Percentiles rank a stretch among this genome's conserved stretches.
Evolutionary conservation across 2,329 filamentous ascomycete genomes (phyloP).

Genomic region (Nemania bipapillata): DNA sequence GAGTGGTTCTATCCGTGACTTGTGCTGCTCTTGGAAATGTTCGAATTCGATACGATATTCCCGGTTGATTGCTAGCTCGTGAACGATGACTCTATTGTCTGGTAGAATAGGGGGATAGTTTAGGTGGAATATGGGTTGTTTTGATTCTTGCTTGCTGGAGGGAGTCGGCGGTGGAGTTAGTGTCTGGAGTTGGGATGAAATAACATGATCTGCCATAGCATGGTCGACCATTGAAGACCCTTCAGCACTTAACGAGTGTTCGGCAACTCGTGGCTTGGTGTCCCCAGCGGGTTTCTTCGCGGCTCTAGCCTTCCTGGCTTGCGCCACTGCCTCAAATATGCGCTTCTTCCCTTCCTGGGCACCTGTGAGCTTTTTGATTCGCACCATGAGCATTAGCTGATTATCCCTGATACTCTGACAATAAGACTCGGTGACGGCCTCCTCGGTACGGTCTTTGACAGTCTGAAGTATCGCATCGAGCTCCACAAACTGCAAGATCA

Average conservation of each 20-base stretch:
- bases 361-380: constrained; percentile 81
- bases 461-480: constrained; percentile 85
- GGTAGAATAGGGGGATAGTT: constrained; percentile 69
- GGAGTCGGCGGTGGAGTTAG: constrained; percentile 66
- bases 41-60: constrained; percentile 77
- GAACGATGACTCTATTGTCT: constrained; percentile 78
- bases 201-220: constrained; percentile 54
- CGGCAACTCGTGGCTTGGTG: constrained; percentile 74
- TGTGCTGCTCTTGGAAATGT: constrained; percentile 68
- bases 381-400: constrained; percentile 79
- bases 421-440: constrained; percentile 79
- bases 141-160: constrained; percentile 55
- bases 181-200: constrained; percentile 59
- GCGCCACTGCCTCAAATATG: constrained; percentile 78
- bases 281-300: constrained; percentile 75
- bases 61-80: constrained; percentile 82
- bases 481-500: constrained; percentile 87
- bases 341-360: constrained; percentile 75
- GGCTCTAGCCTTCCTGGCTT: constrained; percentile 72
- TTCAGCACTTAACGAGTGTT: constrained; percentile 55
- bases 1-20: constrained; percentile 60
- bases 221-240: constrained; percentile 55
- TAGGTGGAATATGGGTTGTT: constrained; percentile 52
- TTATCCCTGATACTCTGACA: constrained; percentile 83
- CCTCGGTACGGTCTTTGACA: constrained; percentile 80